These are phyloP conservation scores for Diaporthe helianthi DNA, from an alignment of 2,329 filamentous ascomycete genomes.

Conservation along the genomic window DNA sequence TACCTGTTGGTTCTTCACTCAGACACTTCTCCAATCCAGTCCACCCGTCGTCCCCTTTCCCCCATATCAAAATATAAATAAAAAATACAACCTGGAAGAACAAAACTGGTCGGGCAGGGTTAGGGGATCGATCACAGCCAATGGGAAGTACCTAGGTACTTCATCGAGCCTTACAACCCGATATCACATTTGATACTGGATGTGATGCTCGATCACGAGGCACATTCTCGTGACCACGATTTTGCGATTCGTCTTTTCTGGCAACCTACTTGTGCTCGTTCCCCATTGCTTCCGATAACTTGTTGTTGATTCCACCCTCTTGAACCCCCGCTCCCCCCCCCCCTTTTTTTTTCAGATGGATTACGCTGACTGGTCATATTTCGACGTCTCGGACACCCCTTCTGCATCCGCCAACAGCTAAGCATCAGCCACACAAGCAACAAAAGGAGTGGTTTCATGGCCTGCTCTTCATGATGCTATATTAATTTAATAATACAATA, in stretches of 20 bases:
- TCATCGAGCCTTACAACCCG: neutral
- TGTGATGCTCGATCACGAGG: neutral
- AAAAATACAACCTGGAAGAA: too few relatives aligned
- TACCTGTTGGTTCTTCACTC: neutral
- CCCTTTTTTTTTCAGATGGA: too few relatives aligned
- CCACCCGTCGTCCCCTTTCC: too few relatives aligned
- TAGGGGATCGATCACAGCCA: neutral
- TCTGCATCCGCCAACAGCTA: neutral
- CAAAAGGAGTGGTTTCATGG: neutral
- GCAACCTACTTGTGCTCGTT: neutral
- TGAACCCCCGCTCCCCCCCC: neutral
- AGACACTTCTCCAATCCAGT: neutral
- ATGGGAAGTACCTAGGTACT: neutral
- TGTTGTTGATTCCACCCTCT: neutral
- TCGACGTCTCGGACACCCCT: neutral
- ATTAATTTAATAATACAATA: slow-evolving; percentile 19
- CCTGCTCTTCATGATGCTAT: neutral
- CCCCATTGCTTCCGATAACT: neutral
- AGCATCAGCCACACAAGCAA: neutral
- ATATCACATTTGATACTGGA: neutral
- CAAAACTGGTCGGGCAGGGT: neutral
- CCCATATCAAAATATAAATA: too few relatives aligned
- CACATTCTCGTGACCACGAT: neutral
- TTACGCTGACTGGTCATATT: neutral
- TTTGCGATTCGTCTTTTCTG: neutral